Evolutionary conservation across 768 basidiomycete species (phyloP), one percentile per base, ranked within the genome.

Genomic region (Amanita jacksonii): DNA sequence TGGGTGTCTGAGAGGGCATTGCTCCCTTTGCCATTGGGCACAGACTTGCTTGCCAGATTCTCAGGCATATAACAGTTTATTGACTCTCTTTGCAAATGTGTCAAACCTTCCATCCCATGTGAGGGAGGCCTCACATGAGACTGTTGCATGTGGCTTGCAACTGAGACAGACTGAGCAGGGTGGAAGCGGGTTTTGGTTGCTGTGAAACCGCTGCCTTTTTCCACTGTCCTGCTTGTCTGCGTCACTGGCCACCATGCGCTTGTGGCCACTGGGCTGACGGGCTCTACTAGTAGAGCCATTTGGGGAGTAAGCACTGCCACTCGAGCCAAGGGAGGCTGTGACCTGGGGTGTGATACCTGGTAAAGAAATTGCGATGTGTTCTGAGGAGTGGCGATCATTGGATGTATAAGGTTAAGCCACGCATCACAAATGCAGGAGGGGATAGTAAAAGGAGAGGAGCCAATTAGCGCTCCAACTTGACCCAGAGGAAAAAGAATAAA

Each of bases 201-300:
- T 15, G 6, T 24, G 39, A 41, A 41, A 31, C 39, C 39, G 24
- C 19, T 24, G 28, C 16, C 16, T 41, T 24, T 41, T 41, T n/a
- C 28, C 28, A 6, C 9, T 41, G 22, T 25, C 24, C 10, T 27
- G 39, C 15, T 25, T 24, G 9, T 41, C 39, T 10, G 15, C 3
- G 22, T 27, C 24, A 8, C 16, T 4, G 16, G 23, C 4, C 5
- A 24, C 28, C 4, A 16, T 24, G 6, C 24, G 28, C n/a, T 31
- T 41, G 39, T 41, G 24, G 6, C 39, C 39, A 18, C 39, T 41
- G 23, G 28, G 9, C n/a, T 25, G 39, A 16, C 13, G 24, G 4
- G 39, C 25, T n/a, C 28, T 41, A n/a, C n/a, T n/a, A n/a, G n/a
- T n/a, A 19, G 19, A 3, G 10, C 16, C 27, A 16, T n/a, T 16